A percentile compares a stretch with the other conserved stretches of the same genome.
Conservation (phyloP, 148 eudicot genomes). For the Fallopia convolvulus region DNA sequence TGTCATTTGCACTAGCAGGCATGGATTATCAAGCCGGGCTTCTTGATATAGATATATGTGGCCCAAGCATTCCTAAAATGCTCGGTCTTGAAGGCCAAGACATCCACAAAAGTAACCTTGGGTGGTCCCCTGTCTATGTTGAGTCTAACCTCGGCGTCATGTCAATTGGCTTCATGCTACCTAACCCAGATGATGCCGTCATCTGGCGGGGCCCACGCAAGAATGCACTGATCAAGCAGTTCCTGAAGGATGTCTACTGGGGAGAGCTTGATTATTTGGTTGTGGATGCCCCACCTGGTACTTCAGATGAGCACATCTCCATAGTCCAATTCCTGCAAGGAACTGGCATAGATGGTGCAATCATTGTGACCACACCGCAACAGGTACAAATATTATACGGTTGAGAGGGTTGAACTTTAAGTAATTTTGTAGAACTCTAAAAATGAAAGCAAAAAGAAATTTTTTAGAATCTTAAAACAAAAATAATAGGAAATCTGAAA, state of each 20-base stretch:
- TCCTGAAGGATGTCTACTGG: constrained; percentile 80
- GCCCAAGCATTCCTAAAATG: constrained; percentile 97
- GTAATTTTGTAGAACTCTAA: neutral
- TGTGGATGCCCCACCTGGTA: constrained; percentile 96
- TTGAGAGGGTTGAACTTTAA: neutral
- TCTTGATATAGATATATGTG: constrained; percentile 84
- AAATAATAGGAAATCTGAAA: no score
- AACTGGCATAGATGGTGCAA: constrained; percentile 78
- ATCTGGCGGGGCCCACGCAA: constrained; percentile 97
- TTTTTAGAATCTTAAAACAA: no score
- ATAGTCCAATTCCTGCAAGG: constrained; percentile 72
- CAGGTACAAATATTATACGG: constrained; percentile 16
- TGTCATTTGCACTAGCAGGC: constrained; percentile 67
- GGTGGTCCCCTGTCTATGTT: constrained; percentile 92
- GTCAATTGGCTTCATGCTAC: constrained; percentile 96
- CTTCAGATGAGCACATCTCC: constrained; percentile 85
- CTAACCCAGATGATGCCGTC: constrained; percentile 82
- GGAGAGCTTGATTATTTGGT: constrained; percentile 83
- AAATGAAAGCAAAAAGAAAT: no score
- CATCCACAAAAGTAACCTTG: constrained; percentile 88
- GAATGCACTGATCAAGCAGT: constrained; percentile 78
- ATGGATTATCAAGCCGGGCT: constrained; percentile 82
- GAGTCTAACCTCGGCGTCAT: constrained; percentile 95
- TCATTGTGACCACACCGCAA: constrained; percentile 89
- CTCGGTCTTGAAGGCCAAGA: constrained; percentile 95